Base-by-base conservation (phyloP, 805 yeast genomes). In the Metschnikowia bowlesiae region DNA sequence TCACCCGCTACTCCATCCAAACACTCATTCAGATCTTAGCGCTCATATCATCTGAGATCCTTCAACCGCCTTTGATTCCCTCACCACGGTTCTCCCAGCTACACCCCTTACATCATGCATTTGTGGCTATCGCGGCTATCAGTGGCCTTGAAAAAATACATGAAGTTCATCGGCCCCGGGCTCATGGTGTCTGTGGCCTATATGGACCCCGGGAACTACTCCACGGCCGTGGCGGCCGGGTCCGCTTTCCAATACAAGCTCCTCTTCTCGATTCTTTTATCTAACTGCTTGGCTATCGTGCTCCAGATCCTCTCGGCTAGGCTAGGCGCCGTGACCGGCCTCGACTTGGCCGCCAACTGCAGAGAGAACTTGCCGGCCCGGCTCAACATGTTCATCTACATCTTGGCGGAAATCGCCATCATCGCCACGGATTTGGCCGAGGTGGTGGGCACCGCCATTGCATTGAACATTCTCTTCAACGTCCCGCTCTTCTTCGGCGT, bases 141-240 rank as follows among this genome's bases (percentile, higher is more conserved):
- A 10, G 50, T 50, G 4, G 53, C 57, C 9, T 40, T 69, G 29
- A 65, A 62, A 53, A 84, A 83, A 58, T 87, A 84, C 64, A 67
- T 74, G 38, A 68, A 74, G 54, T 87, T 87, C 64, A 75, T 92
- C n/a, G 98, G 98, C 0, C 98, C 98, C 0, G 98, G 99, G 0
- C 71, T 92, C 44, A 86, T 92, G 96, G 96, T 94, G 2, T 80
- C 91, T 4, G 96, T 92, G 33, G 92, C 97, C 0, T 94, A 91
- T 66, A 89, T 94, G 89, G 98, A 92, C 61, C 98, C 99, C 0
- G 99, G 99, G 4, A 92, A 94, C 69, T 92, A 91, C 68, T 86
- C 96, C 36, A 89, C 97, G 1, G 96, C 94, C 8, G 96, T 92
- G 11, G 87, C 94, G 8, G 94, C 95, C 1, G 96, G 96, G n/a